A percentile compares a stretch with the other conserved stretches of the same genome.
These are phyloP conservation scores for Draba incana DNA, from an alignment of 345 rosid genomes.

Conservation along the genomic window DNA sequence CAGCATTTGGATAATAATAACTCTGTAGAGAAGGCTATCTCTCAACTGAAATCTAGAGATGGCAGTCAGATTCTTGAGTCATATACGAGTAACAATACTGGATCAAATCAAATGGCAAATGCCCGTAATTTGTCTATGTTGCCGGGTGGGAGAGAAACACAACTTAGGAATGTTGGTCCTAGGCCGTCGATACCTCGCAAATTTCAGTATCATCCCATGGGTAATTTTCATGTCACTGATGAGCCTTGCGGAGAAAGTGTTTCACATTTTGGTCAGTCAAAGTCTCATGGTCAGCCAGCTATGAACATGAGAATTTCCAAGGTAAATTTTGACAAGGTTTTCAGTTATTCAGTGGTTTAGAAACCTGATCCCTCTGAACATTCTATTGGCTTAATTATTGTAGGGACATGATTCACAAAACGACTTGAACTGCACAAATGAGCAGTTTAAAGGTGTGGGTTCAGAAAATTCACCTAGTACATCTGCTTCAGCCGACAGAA, in stretches of 20 bases:
- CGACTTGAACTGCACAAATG: slow-evolving; percentile 47
- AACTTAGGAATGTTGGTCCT: slow-evolving; percentile 43
- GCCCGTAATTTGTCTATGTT: slow-evolving; percentile 48
- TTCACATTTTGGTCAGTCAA: slow-evolving; percentile 50
- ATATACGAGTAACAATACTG: slow-evolving; percentile 49
- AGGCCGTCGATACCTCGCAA: slow-evolving; percentile 55
- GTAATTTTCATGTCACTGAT: slow-evolving; percentile 55
- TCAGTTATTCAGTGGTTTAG: not conserved
- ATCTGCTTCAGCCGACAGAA: too few relatives aligned
- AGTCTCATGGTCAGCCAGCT: slow-evolving; percentile 45
- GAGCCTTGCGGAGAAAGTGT: slow-evolving; percentile 49
- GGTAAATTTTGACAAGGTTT: slow-evolving; percentile 43
- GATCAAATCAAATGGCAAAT: slow-evolving; percentile 52
- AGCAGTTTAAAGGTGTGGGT: slow-evolving; percentile 40
- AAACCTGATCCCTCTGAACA: slow-evolving; percentile 15
- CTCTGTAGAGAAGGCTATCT: slow-evolving; percentile 52
- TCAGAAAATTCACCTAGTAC: slow-evolving; percentile 42
- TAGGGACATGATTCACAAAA: slow-evolving; percentile 54
- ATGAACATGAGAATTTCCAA: slow-evolving; percentile 51
- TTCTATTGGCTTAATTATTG: slow-evolving; percentile 27
- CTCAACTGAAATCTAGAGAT: slow-evolving; percentile 46
- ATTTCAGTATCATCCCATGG: slow-evolving; percentile 88
- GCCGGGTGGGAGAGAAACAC: slow-evolving; percentile 51
- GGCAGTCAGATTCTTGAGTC: slow-evolving; percentile 53
- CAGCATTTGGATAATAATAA: slow-evolving; percentile 45